A percentile compares a stretch with the other conserved stretches of the same genome.
Conservation (phyloP, 441 rosid genomes). For the Jatropha podagrica region DNA sequence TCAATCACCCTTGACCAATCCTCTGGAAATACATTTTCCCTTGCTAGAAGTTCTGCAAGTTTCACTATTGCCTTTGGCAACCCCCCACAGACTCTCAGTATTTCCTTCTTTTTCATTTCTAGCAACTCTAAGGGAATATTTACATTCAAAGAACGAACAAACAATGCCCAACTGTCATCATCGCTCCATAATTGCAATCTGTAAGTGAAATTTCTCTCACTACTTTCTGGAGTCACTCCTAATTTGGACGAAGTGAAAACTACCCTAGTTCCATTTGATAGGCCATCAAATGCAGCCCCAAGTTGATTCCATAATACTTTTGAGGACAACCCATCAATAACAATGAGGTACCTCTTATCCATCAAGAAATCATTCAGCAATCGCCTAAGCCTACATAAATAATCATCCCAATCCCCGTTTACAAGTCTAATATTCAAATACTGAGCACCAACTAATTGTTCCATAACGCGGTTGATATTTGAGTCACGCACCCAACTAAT, state of each 20-base stretch:
- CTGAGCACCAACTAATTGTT: constrained; percentile 21
- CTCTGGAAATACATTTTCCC: not conserved
- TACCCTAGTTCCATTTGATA: constrained; percentile 18
- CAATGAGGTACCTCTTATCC: constrained; percentile 25
- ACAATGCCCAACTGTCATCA: constrained; percentile 30
- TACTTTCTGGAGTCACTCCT: constrained; percentile 17
- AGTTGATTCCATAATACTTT: constrained; percentile 18
- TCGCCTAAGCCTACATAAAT: constrained; percentile 15
- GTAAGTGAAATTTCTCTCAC: constrained; percentile 15
- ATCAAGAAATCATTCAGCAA: constrained; percentile 20
- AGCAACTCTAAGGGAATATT: constrained; percentile 21
- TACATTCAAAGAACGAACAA: constrained; percentile 20
- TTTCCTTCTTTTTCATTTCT: constrained; percentile 15
- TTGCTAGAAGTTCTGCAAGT: constrained; percentile 12
- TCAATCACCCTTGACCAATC: not conserved
- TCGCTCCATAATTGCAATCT: constrained; percentile 26
- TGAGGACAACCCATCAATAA: constrained; percentile 21
- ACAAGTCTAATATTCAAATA: constrained; percentile 14
- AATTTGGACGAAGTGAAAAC: constrained; percentile 14
- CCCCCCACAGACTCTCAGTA: constrained; percentile 19
- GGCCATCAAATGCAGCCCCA: constrained; percentile 21
- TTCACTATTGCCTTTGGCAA: constrained; percentile 23
- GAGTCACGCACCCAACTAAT: constrained; percentile 22
- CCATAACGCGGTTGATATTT: constrained; percentile 9
- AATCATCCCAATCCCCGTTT: constrained; percentile 19